These are phyloP conservation scores for Barnettozyma siamensis DNA, from an alignment of 805 yeast species.

Conservation along the genomic window DNA sequence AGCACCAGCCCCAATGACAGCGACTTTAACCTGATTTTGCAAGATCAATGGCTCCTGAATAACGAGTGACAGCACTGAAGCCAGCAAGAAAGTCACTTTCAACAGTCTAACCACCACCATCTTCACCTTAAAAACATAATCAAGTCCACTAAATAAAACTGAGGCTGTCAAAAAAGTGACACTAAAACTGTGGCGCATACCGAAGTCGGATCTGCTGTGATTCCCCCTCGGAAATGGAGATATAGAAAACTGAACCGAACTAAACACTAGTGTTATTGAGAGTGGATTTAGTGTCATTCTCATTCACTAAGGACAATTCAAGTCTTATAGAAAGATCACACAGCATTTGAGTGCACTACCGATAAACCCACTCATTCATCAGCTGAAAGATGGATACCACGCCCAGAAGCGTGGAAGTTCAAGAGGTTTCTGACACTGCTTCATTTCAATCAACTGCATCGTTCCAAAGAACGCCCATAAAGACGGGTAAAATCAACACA, in stretches of 20 bases:
- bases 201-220: neutral
- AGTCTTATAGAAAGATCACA: too few relatives aligned
- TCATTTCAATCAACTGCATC: conserved; percentile 1
- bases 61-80: neutral
- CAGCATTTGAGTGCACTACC: too few relatives aligned
- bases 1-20: conserved; percentile 47
- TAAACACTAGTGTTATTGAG: too few relatives aligned
- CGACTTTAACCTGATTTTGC: conserved; percentile 19
- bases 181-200: neutral
- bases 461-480: conserved; percentile 4
- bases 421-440: conserved; percentile 3
- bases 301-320: too few relatives aligned
- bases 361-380: too few relatives aligned
- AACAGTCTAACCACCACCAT: neutral
- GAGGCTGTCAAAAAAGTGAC: neutral
- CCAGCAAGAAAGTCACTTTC: neutral
- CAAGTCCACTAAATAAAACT: neutral
- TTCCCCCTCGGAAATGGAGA: neutral
- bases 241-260: too few relatives aligned
- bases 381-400: neutral
- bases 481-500: neutral
- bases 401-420: conserved; percentile 1
- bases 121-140: neutral
- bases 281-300: too few relatives aligned
- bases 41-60: neutral